Evolutionary conservation across 345 rosid species (phyloP), one percentile per base, ranked within the genome.

Genomic region (Syzygium oleosum): DNA sequence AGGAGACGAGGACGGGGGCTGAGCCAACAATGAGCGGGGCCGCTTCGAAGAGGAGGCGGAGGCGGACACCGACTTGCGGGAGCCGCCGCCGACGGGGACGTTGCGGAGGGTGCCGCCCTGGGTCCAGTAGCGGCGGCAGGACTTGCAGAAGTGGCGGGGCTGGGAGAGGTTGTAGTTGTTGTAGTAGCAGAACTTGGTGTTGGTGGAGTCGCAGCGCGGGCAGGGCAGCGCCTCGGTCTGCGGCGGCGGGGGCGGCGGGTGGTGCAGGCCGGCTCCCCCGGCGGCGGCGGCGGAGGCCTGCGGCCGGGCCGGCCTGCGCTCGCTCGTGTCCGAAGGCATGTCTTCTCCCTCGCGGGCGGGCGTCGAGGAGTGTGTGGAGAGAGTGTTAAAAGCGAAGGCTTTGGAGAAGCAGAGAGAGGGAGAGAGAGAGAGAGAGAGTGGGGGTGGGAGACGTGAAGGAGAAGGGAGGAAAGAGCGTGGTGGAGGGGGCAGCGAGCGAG

Each of bases 111-210:
- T 90, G 51, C 96, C 96, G 29, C 96, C 96, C 5, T 93, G 93
- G 34, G 96, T 94, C 96, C 96, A 94, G 94, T 93, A 94, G 17
- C 96, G 96, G 85, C 96, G 95, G 89, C 96, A 93, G 14, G 91
- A 78, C 90, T 94, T 93, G 93, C 96, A 94, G 93, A 92, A 94
- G 89, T 94, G 93, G 52, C 96, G 96, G 25, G 96, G 96, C 91
- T 93, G 96, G 58, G 94, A 88, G 86, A 93, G 91, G 89, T 93
- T 94, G 89, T 94, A 94, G 92, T 94, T 94, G 89, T 94, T 94
- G 90, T 92, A 94, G 90, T 94, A 94, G 85, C 96, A 94, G 87
- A 94, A 94, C 91, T 94, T 94, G 85, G 96, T 94, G 93, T 87
- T 92, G 77, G 84, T 87, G 16, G 95, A 93, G 51, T 91, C 89